phyloP scores from a whole-genome alignment of 176 grass and related monocot species.

The Hsuehochloa calcarea region DNA sequence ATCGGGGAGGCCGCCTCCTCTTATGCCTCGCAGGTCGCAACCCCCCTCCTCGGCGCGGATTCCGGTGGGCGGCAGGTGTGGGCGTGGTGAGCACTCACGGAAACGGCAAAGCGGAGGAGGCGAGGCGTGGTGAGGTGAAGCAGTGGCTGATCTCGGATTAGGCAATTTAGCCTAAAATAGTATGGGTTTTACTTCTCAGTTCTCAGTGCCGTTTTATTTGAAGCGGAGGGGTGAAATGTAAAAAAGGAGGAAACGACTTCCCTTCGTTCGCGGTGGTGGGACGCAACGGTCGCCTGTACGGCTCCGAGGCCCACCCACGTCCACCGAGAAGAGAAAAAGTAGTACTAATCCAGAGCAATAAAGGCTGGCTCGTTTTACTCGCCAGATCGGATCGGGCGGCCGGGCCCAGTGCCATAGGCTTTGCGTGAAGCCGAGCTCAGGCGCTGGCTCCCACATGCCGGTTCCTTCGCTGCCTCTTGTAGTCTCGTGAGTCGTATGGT shows the following conservation, averaged over 20 bases:
- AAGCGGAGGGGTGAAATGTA: not conserved
- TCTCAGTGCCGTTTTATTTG: not conserved
- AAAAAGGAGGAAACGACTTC: not conserved
- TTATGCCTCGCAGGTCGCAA: not conserved
- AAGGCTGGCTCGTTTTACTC: not conserved
- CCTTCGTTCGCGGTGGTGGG: not conserved
- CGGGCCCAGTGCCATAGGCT: not conserved
- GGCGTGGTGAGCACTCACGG: not conserved
- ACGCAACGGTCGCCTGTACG: slow-evolving; percentile 21
- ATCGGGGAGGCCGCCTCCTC: not conserved
- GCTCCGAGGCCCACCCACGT: not conserved
- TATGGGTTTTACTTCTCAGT: not conserved
- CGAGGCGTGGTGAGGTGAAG: not conserved
- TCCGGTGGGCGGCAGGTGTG: slow-evolving; percentile 14
- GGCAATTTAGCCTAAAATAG: slow-evolving; percentile 37
- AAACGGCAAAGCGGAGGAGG: slow-evolving; percentile 4
- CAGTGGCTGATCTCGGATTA: slow-evolving; percentile 26
- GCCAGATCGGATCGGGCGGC: not conserved
- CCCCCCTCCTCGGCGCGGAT: slow-evolving; percentile 10
- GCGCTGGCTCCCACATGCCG: not conserved
- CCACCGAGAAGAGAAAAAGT: too few relatives aligned
- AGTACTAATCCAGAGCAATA: not conserved
- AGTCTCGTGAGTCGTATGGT: not conserved
- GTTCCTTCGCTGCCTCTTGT: not conserved
- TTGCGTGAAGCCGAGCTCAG: not conserved